phyloP scores from a whole-genome alignment of 2,329 filamentous ascomycete species.

The Pseudocercospora crystallina region DNA sequence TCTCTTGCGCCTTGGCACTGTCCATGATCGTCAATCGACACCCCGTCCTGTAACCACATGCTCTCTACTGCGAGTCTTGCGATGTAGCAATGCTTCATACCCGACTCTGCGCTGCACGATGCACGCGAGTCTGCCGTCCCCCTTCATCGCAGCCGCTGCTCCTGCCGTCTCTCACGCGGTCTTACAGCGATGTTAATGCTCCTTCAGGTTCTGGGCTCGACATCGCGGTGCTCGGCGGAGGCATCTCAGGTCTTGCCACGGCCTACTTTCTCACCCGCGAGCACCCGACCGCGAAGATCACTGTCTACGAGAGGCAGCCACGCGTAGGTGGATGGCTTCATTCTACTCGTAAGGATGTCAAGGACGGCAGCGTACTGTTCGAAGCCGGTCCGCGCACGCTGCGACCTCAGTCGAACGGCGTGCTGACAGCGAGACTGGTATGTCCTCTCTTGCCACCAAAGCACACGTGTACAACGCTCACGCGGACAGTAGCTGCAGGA shows the following conservation, averaged over 20 bases:
- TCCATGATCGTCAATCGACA: too few species aligned
- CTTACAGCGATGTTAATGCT: too few species aligned
- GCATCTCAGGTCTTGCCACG: slow-evolving; percentile 76
- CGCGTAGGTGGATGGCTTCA: slow-evolving; percentile 82
- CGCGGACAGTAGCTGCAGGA: slow-evolving; percentile 53
- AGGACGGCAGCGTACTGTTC: slow-evolving; percentile 67
- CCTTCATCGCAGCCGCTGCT: not conserved
- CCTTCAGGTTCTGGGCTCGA: slow-evolving; percentile 25
- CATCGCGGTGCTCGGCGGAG: slow-evolving; percentile 74
- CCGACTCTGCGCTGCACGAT: slow-evolving; percentile 11
- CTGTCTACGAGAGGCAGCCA: slow-evolving; percentile 71
- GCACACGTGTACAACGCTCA: too few species aligned
- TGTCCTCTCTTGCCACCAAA: slow-evolving; percentile 26
- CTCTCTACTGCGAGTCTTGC: slow-evolving; percentile 1
- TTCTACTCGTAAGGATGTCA: slow-evolving; percentile 62
- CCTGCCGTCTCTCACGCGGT: too few species aligned
- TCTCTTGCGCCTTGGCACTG: too few species aligned
- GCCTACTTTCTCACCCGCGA: slow-evolving; percentile 74
- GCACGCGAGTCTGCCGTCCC: slow-evolving; percentile 1
- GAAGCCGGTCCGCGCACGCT: slow-evolving; percentile 83
- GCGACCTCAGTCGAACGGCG: slow-evolving; percentile 58
- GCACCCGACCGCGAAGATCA: slow-evolving; percentile 69
- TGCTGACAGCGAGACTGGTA: slow-evolving; percentile 71
- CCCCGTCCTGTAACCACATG: too few species aligned
- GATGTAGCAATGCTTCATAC: slow-evolving; percentile 32